These are phyloP conservation scores for Taiozyma onychis DNA, from an alignment of 1,139 yeast genomes.

Conservation along the genomic window DNA sequence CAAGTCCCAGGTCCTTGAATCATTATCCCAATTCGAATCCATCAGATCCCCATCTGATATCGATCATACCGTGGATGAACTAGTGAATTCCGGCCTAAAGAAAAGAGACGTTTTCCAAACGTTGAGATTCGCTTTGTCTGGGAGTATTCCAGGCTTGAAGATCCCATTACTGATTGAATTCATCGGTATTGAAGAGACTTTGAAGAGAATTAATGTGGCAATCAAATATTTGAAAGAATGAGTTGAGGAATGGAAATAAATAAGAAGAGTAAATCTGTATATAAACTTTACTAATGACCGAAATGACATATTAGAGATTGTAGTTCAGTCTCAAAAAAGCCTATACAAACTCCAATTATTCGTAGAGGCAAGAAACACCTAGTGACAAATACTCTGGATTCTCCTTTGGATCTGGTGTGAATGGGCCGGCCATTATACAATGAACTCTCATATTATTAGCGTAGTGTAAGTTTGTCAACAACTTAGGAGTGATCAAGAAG, in stretches of 20 bases:
- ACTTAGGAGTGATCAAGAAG: conserved; percentile 88
- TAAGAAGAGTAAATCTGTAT: not conserved
- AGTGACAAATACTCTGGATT: conserved; percentile 26
- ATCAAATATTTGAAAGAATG: not conserved
- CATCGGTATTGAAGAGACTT: conserved; percentile 45
- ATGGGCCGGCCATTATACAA: conserved; percentile 72
- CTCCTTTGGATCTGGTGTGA: conserved; percentile 32
- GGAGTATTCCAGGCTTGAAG: conserved; percentile 64
- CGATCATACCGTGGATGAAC: conserved; percentile 18
- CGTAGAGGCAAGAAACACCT: conserved; percentile 30
- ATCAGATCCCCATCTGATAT: conserved; percentile 18
- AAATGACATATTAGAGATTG: not conserved
- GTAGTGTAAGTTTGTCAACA: conserved; percentile 72
- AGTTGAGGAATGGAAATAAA: not conserved
- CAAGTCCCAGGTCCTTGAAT: conserved; percentile 6
- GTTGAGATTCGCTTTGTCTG: conserved; percentile 69
- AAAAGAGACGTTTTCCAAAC: conserved; percentile 54
- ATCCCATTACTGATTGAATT: conserved; percentile 54
- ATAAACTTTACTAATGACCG: not conserved
- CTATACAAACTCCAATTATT: not conserved
- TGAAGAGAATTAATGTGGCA: conserved; percentile 30
- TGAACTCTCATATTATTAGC: conserved; percentile 81
- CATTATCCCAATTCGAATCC: conserved; percentile 17
- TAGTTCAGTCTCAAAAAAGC: not conserved
- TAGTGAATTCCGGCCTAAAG: conserved; percentile 19